phyloP scores from a whole-genome alignment of 139 green algal species.

The Tetradesmus lagerheimii region DNA sequence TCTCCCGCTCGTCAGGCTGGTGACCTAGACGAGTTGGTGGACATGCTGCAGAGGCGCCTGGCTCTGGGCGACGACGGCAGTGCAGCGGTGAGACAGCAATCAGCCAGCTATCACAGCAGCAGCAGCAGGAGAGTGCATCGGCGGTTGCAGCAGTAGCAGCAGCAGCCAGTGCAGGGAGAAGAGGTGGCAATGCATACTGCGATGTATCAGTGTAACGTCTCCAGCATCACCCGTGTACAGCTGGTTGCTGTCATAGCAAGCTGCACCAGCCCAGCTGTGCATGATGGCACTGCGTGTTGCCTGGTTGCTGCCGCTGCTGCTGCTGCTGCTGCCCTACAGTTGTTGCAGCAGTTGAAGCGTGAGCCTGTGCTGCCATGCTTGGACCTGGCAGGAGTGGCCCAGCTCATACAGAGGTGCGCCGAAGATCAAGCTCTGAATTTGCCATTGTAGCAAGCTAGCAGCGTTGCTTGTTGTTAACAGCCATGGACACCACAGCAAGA shows the following conservation, averaged over 20 bases:
- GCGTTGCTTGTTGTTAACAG: no score
- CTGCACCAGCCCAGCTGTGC: no score
- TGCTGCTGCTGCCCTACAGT: neutral
- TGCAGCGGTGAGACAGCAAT: no score
- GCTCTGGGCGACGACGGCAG: conserved; percentile 8
- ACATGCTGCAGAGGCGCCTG: neutral
- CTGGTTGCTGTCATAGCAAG: no score
- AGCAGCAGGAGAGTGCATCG: neutral
- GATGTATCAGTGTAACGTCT: no score
- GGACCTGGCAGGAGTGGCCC: conserved; percentile 23
- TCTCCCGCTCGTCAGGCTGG: neutral
- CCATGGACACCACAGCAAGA: no score
- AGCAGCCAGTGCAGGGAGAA: neutral
- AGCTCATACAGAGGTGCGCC: conserved; percentile 10
- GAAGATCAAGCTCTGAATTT: no score
- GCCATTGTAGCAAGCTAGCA: no score
- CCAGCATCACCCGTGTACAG: no score
- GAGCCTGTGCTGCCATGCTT: conserved; percentile 4
- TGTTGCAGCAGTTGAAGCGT: conserved; percentile 1
- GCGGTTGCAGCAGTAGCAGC: neutral
- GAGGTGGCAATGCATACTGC: no score
- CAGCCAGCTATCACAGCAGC: no score
- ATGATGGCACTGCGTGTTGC: no score
- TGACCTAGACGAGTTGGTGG: conserved; percentile 19
- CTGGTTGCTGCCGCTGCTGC: neutral